phyloP scores from a whole-genome alignment of 805 yeast species.

The Starmerella asiatica region DNA sequence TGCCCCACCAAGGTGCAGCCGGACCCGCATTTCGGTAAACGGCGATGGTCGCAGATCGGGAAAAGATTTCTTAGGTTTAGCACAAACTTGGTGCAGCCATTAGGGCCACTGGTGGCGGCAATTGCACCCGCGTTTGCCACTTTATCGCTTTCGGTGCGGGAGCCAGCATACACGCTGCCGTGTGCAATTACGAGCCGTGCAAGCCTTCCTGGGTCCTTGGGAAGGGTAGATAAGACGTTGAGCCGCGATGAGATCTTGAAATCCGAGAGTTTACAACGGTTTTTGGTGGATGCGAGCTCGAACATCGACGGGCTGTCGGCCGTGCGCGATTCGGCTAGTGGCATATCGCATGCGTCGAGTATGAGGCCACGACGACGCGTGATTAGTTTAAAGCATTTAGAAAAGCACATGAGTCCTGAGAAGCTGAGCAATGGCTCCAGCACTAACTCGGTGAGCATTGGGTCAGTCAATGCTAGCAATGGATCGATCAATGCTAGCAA shows the following conservation, averaged over 20 bases:
- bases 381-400: conserved; percentile 12
- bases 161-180: conserved; percentile 8
- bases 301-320: too few relatives aligned
- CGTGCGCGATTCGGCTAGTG: too few relatives aligned
- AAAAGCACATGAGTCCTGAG: neutral
- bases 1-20: conserved; percentile 16
- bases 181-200: conserved; percentile 9
- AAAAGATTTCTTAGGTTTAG: conserved; percentile 5
- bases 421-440: too few relatives aligned
- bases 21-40: conserved; percentile 20
- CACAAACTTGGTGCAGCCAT: neutral
- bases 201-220: conserved; percentile 1
- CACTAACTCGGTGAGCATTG: too few relatives aligned
- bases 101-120: conserved; percentile 4
- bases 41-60: conserved; percentile 19
- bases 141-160: conserved; percentile 10
- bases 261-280: neutral
- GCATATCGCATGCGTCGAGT: neutral
- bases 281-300: conserved; percentile 1
- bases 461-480: too few relatives aligned
- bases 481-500: too few relatives aligned
- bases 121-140: conserved; percentile 10
- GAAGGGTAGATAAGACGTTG: neutral
- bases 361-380: conserved; percentile 13
- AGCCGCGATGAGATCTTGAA: neutral